Base-by-base conservation (phyloP, 2,329 filamentous ascomycete species). In the Podosphaera leucotricha region DNA sequence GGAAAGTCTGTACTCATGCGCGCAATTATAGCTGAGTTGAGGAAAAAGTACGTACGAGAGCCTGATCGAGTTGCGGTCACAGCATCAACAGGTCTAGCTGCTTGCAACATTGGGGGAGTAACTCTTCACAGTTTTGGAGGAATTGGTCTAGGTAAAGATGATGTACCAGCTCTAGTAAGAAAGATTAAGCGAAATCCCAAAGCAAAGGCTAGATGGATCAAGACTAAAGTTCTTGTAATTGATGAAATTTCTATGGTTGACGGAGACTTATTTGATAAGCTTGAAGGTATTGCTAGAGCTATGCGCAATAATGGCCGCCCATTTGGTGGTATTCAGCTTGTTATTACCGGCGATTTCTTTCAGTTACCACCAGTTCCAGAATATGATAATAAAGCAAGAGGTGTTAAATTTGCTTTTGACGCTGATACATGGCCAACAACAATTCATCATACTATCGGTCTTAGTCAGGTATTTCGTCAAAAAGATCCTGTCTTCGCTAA, bases 181-280 rank as follows among this genome's bases (percentile, higher is more conserved):
- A 98, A 94, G 67, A 83, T 98, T 53, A 79, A 81, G 53, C 73
- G 76, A 46, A 94, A 95, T 52, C 68, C 72, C 16, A 95, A 94
- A 58, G 84, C 85, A 19, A 87, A 81, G 57, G 79, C 75, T 50
- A 73, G 87, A 36, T 98, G 92, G 92, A 63, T 92, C 50, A 74
- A 76, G 46, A 92, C 85, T 0, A 92, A 86, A 56, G 75, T 84
- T 11, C 70, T 98, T 20, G 70, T 98, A 52, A 73, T 98, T 53
- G 90, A 98, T 60, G 90, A 98, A 59, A 77, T 98, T 2, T 95
- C 90, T 11, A 98, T 98, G 92, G 86, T 98, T 3, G 90, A 98
- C 54, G 90, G 84, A 1, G 86, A 94, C 28, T 67, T 98, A 0
- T 98, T 95, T 52, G 90, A 98, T 64, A 98, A 98, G 60, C 70